Evolutionary conservation across 2,329 filamentous ascomycete genomes (phyloP), one percentile per base, ranked within the genome.

Genomic region (Sphaceloma murrayae): DNA sequence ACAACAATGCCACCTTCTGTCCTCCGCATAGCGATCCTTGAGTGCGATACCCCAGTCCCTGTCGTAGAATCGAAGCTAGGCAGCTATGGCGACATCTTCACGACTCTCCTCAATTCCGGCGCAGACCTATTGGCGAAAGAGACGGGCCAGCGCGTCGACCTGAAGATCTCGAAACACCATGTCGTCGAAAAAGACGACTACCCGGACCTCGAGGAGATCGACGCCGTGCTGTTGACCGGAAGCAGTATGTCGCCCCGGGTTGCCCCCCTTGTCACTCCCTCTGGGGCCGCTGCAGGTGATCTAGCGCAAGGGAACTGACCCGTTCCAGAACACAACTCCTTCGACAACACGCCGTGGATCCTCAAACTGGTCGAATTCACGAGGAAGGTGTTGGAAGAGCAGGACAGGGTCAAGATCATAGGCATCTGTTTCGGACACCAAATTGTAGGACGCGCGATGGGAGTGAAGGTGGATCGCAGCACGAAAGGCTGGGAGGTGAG

Each of bases 351-450:
- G 40, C 74, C 79, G 0, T 94, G 86, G 86, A 89, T 91, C 51
- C 51, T 79, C 31, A 77, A 74, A 43, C 71, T 94, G 1, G 79
- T 86, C 13, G 76, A 78, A 1, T 94, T 78, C 56, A 77, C 74
- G 0, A 66, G 69, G 40, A 67, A 71, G 51, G 68, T 82, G 2
- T 68, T 85, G 24, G n/a, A 22, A 8, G 67, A 69, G 9, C 73
- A 80, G 51, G 67, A 72, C 18, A 68, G 77, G 1, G 74, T 91
- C 5, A 74, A 77, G 26, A 63, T 88, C n/a, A 70, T 94, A 11
- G 86, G 85, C 8, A 73, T 91, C 11, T 94, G 86, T 63, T 94
- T 89, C 60, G 86, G 86, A 4, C 86, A 93, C 60, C 85, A 94
- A 66, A 87, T 94, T 54, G 66, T 91, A 32, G 85, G 75, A 1